These are phyloP conservation scores for Rhynchosporium graminicola DNA, from an alignment of 2,329 filamentous ascomycete genomes.

Conservation along the genomic window DNA sequence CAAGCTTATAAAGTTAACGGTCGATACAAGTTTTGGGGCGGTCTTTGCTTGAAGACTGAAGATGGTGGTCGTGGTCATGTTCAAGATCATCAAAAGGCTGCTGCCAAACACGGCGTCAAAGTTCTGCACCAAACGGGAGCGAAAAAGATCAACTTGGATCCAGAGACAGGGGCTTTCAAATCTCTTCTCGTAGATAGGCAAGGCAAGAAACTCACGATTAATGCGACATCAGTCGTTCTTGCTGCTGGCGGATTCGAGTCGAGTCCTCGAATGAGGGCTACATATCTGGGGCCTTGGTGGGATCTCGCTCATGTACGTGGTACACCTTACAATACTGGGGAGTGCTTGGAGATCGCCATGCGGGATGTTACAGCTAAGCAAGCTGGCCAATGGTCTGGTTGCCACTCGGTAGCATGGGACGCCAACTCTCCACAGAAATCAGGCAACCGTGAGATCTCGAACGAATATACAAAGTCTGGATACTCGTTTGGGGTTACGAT, in stretches of 20 bases:
- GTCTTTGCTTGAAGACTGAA: constrained; percentile 58
- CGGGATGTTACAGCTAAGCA: constrained; percentile 51
- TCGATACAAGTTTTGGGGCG: constrained; percentile 66
- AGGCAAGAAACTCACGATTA: constrained; percentile 37
- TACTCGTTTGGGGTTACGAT: constrained; percentile 68
- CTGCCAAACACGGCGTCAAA: constrained; percentile 45
- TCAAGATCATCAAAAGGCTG: constrained; percentile 49
- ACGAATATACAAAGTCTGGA: constrained; percentile 69
- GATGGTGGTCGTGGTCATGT: constrained; percentile 63
- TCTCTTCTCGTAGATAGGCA: constrained; percentile 39
- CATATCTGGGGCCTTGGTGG: constrained; percentile 60
- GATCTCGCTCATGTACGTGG: constrained; percentile 63
- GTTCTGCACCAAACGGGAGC: constrained; percentile 51
- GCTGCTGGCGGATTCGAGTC: constrained; percentile 67
- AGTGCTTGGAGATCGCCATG: constrained; percentile 55
- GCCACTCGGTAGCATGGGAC: constrained; percentile 67
- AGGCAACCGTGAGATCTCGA: constrained; percentile 60
- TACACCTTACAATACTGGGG: constrained; percentile 65
- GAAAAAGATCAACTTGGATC: constrained; percentile 44
- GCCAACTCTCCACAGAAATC: constrained; percentile 55
- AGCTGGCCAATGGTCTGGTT: constrained; percentile 63
- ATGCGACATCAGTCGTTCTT: constrained; percentile 50
- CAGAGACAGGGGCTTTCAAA: constrained; percentile 37
- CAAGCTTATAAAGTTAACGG: constrained; percentile 66
- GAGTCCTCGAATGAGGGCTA: constrained; percentile 55